Percentiles rank a stretch among this genome's conserved stretches.
Conservation (phyloP, 2,329 filamentous ascomycete species). For the Hypoxylon sp. region DNA sequence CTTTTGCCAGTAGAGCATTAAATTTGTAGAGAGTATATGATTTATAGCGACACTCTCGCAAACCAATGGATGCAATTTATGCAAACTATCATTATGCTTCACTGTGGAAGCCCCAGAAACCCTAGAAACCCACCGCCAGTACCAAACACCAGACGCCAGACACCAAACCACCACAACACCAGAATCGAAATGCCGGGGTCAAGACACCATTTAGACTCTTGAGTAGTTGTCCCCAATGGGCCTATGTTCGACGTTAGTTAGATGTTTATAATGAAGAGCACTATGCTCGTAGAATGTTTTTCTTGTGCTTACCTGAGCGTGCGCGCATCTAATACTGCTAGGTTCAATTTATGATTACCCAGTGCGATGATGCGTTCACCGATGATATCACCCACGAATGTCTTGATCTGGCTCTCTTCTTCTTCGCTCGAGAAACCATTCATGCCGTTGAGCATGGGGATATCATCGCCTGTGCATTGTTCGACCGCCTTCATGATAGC, state of each 20-base stretch:
- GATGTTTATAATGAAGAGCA: neutral
- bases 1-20: neutral
- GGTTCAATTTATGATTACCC: constrained; percentile 64
- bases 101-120: neutral
- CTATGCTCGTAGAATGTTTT: neutral
- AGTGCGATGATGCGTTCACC: constrained; percentile 64
- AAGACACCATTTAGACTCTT: neutral
- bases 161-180: neutral
- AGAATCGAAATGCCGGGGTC: neutral
- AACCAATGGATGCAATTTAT: neutral
- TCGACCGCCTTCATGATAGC: constrained; percentile 69
- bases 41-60: constrained; percentile 10
- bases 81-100: neutral
- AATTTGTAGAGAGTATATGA: neutral
- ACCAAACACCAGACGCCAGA: neutral
- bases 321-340: constrained; percentile 68
- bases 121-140: neutral
- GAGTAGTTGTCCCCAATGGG: neutral
- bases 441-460: constrained; percentile 58
- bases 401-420: constrained; percentile 64
- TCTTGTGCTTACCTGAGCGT: constrained; percentile 33
- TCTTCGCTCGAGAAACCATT: constrained; percentile 58
- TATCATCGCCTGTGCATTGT: constrained; percentile 58
- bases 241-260: neutral
- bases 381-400: constrained; percentile 69